Percentiles rank a stretch among this genome's conserved stretches.
phyloP scores from a whole-genome alignment of 257 asterid species.

The Solanum bulbocastanum region DNA sequence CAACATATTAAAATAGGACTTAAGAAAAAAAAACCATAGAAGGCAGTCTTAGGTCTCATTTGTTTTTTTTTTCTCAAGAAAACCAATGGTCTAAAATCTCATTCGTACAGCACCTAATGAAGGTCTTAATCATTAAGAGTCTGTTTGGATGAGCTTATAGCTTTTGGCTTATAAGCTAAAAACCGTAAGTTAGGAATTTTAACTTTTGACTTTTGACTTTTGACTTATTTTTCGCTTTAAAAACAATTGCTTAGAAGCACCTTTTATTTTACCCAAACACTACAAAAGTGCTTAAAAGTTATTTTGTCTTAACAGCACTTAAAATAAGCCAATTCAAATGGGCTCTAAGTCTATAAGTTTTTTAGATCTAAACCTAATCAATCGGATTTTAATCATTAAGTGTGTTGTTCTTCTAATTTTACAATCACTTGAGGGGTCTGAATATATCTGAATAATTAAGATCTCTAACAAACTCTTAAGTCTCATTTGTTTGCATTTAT shows the following conservation, averaged over 20 bases:
- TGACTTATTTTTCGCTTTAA: background rate
- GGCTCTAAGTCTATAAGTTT: background rate
- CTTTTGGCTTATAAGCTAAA: background rate
- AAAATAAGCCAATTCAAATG: background rate
- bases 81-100: background rate
- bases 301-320: background rate
- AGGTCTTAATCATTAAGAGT: background rate
- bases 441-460: background rate
- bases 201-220: background rate
- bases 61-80: background rate
- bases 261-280: background rate
- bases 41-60: background rate
- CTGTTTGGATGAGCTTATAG: background rate
- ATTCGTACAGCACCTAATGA: background rate
- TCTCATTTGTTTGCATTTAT: background rate
- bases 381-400: background rate
- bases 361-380: background rate
- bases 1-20: background rate
- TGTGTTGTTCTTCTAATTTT: background rate
- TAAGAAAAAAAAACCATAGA: background rate
- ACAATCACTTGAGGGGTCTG: background rate
- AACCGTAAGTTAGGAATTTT: background rate
- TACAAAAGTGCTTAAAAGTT: background rate
- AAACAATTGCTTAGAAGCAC: background rate
- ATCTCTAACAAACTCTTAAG: background rate